A percentile compares a stretch with the other conserved stretches of the same genome.
Conservation (phyloP, 2,329 filamentous ascomycete genomes). For the Alternaria ethzedia region DNA sequence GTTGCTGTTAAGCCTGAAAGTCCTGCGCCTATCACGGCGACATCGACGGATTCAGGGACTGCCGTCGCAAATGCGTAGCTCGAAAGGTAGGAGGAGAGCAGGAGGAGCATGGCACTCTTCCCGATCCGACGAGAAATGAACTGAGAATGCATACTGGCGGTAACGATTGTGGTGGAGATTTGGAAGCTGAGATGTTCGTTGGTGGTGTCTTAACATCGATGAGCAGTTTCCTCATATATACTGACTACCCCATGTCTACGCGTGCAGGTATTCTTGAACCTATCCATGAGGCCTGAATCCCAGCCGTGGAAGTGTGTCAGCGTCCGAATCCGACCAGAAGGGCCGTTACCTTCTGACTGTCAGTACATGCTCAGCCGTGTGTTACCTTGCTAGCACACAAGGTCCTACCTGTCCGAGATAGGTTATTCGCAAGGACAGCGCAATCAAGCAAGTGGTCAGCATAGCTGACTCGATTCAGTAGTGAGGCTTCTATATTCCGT, state of each 20-base stretch:
- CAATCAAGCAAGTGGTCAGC: not conserved
- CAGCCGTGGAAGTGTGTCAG: not conserved
- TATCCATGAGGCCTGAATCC: not conserved
- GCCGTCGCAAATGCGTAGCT: not conserved
- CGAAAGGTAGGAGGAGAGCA: not conserved
- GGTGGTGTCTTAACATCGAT: not conserved
- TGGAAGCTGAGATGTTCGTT: not conserved
- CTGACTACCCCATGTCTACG: not conserved
- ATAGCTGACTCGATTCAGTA: not conserved
- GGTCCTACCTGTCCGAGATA: not conserved
- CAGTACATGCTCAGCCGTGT: not conserved
- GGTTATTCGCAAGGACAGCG: not conserved
- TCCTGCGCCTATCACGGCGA: slow-evolving; percentile 56
- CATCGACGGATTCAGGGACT: slow-evolving; percentile 19
- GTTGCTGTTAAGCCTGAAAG: slow-evolving; percentile 35
- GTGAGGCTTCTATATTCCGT: not conserved
- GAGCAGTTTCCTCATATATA: not conserved
- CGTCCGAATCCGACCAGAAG: not conserved
- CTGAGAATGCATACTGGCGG: not conserved
- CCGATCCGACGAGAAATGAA: not conserved
- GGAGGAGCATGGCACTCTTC: not conserved
- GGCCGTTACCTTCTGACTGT: not conserved
- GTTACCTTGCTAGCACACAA: not conserved
- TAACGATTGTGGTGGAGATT: not conserved
- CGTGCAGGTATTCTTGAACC: not conserved